Conservation (phyloP, 768 basidiomycete genomes). For the Infundibulicybe gibba region DNA sequence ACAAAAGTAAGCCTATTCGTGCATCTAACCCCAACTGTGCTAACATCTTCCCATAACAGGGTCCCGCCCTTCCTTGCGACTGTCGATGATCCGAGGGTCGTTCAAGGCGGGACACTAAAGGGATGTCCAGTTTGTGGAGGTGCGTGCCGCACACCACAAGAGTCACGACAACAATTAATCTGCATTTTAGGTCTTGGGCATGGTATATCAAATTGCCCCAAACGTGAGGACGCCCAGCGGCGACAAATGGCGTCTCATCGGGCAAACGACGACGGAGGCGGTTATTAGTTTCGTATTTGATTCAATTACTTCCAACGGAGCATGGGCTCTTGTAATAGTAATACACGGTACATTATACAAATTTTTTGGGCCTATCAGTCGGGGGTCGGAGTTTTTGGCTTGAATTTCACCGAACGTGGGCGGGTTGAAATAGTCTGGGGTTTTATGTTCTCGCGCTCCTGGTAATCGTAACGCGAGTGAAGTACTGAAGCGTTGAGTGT, state of each 20-base stretch:
- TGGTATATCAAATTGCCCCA: slow-evolving; percentile 92
- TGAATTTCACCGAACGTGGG: no score
- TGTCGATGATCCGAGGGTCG: slow-evolving; percentile 87
- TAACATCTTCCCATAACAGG: slow-evolving; percentile 35
- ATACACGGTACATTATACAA: background rate
- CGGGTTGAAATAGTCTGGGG: background rate
- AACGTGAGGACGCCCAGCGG: slow-evolving; percentile 90
- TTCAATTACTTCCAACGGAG: background rate
- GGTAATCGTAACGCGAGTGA: slow-evolving; percentile 16
- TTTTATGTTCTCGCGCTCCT: slow-evolving; percentile 6
- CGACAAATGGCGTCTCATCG: slow-evolving; percentile 89
- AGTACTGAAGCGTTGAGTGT: background rate
- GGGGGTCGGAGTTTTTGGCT: background rate
- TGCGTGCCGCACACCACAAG: slow-evolving; percentile 22
- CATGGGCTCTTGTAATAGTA: slow-evolving; percentile 1
- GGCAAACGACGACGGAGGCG: slow-evolving; percentile 62
- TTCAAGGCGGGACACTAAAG: slow-evolving; percentile 71
- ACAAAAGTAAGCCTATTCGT: slow-evolving; percentile 69
- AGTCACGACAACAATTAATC: background rate
- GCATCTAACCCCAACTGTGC: background rate
- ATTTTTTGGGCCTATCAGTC: background rate
- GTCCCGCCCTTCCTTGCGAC: slow-evolving; percentile 90
- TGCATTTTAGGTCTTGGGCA: slow-evolving; percentile 77
- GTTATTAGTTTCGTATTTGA: slow-evolving; percentile 27
- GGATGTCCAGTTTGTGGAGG: slow-evolving; percentile 98